A percentile compares a stretch with the other conserved stretches of the same genome.
phyloP scores from a whole-genome alignment of 176 grass and related monocot genomes.

The Thinopyrum elongatum region DNA sequence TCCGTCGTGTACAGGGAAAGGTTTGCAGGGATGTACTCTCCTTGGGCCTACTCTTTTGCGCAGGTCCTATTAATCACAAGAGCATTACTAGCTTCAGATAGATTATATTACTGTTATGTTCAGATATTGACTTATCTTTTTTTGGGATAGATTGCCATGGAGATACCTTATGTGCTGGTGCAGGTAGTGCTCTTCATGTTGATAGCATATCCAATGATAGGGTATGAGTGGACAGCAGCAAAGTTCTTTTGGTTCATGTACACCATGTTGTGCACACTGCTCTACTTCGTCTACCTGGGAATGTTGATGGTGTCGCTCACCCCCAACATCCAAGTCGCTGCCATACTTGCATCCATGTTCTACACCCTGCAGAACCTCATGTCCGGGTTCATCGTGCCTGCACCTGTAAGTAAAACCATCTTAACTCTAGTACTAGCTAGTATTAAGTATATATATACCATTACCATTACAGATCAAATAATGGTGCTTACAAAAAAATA shows the following conservation, averaged over 20 bases:
- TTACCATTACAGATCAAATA: neutral
- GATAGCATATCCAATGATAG: conserved; percentile 66
- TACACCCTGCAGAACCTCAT: conserved; percentile 55
- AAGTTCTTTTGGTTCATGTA: conserved; percentile 75
- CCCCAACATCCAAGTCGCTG: conserved; percentile 53
- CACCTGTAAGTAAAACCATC: conserved; percentile 47
- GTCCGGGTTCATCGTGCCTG: conserved; percentile 62
- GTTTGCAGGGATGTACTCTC: conserved; percentile 92
- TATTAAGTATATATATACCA: too few relatives aligned
- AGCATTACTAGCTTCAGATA: neutral
- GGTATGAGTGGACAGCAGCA: conserved; percentile 44
- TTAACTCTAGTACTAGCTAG: neutral
- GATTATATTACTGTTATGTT: neutral
- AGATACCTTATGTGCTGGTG: conserved; percentile 60
- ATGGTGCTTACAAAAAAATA: neutral
- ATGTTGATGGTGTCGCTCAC: conserved; percentile 68
- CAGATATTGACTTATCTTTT: neutral
- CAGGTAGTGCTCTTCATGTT: conserved; percentile 44
- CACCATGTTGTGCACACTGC: conserved; percentile 58
- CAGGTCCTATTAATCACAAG: conserved; percentile 35
- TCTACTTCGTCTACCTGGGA: conserved; percentile 65
- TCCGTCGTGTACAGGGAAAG: conserved; percentile 70
- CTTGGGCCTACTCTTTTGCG: conserved; percentile 80
- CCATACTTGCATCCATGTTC: conserved; percentile 59
- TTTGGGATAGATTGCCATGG: conserved; percentile 43